phyloP scores from a whole-genome alignment of 176 grass and related monocot species.

The Triticum monococcum region DNA sequence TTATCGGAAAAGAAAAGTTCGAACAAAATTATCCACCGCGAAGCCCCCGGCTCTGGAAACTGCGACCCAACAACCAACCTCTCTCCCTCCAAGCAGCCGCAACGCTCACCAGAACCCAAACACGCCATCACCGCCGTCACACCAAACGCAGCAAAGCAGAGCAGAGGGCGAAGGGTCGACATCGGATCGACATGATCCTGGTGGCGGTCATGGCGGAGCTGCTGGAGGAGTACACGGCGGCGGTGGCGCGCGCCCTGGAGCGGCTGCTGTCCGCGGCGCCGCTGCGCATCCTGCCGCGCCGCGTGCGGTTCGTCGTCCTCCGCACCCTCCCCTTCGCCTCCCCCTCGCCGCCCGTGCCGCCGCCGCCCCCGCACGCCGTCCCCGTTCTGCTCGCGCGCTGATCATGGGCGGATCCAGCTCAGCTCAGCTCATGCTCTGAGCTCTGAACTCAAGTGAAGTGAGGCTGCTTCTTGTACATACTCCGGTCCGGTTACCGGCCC shows the following conservation, averaged over 20 bases:
- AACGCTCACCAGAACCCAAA: background rate
- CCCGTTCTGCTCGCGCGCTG: background rate
- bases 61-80: background rate
- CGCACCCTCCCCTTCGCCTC: conserved; percentile 38
- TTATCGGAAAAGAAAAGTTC: background rate
- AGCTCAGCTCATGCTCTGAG: background rate
- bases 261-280: conserved; percentile 38
- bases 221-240: conserved; percentile 38
- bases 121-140: background rate
- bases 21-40: background rate
- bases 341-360: background rate
- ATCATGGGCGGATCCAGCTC: background rate
- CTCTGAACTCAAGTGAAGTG: background rate
- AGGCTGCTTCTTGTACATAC: background rate
- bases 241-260: conserved; percentile 57
- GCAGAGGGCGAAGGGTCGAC: background rate
- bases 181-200: conserved; percentile 44
- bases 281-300: conserved; percentile 37
- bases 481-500: background rate
- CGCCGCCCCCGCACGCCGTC: background rate
- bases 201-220: conserved; percentile 48
- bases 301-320: conserved; percentile 47
- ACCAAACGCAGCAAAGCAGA: no score
- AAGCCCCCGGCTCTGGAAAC: background rate
- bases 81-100: no score